Conservation (phyloP, 2,329 filamentous ascomycete species). For the Zymoseptoria crescenta region DNA sequence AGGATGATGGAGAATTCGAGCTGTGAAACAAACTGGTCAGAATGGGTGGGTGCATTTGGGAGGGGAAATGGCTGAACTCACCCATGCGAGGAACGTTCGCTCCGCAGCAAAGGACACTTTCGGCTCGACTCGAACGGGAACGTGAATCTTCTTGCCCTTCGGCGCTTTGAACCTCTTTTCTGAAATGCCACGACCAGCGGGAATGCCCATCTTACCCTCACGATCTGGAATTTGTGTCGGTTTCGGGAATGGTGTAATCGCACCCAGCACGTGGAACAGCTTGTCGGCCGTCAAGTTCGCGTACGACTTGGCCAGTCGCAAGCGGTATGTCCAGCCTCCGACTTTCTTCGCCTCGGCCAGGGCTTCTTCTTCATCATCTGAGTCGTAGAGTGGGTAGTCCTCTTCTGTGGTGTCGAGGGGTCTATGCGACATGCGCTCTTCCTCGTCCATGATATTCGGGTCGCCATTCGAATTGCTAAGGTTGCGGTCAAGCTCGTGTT, state of each 20-base stretch:
- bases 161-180: conserved; percentile 58
- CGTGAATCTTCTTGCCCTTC: conserved; percentile 82
- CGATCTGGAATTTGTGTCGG: conserved; percentile 37
- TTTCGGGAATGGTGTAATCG: conserved; percentile 31
- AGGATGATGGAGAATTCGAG: conserved; percentile 96
- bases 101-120: conserved; percentile 98
- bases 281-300: conserved; percentile 39
- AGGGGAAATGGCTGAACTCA: conserved; percentile 40
- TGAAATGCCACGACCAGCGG: conserved; percentile 30
- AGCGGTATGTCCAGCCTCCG: conserved; percentile 69
- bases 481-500: conserved; percentile 43
- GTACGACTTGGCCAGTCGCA: conserved; percentile 45
- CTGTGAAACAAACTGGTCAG: conserved; percentile 35
- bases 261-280: conserved; percentile 29
- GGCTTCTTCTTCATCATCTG: conserved; percentile 64
- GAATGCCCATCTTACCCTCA: conserved; percentile 38
- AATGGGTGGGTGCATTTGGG: neutral
- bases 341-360: conserved; percentile 69
- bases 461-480: conserved; percentile 39
- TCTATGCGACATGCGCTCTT: conserved; percentile 68
- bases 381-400: conserved; percentile 85
- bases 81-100: conserved; percentile 91
- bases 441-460: conserved; percentile 57
- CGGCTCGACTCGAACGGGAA: conserved; percentile 89
- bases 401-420: conserved; percentile 49